Evolutionary conservation across 192 early-diverging fungal species (phyloP), one percentile per base, ranked within the genome.

Genomic region (Coemansia sp.): DNA sequence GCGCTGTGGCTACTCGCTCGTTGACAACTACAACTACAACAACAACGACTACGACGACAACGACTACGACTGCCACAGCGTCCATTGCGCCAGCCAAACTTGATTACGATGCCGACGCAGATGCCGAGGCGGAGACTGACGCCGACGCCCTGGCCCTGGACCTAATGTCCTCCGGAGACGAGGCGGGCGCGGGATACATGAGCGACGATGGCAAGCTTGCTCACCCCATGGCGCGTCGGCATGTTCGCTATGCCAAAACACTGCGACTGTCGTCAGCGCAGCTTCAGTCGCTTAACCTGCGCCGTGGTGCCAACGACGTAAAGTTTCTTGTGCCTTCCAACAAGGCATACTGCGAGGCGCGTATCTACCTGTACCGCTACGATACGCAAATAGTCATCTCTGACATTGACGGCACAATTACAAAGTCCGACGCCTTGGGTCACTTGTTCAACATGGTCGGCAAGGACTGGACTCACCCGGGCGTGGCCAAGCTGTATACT

Each of bases 331-430:
- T 99, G 5, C 81, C 85, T 11, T 92, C 94, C 16, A 95, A 66
- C 91, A 95, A 74, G 36, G 78, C 79, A 2, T 83, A 83, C 47
- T 95, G 95, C 73, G 84, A 90, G 34, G 91, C 95, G 40, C 94
- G 94, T 68, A 91, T 98, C 64, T 99, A 94, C 68, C 85, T 94
- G 61, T 97, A 93, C 91, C 87, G 91, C 62, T 74, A 91, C 74
- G 86, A 94, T 76, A 88, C 91, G 40, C 86, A 92, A 39, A 89
- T 99, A 20, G 96, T 99, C 4, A 97, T 99, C 71, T 97, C 95
- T 0, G 97, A 99, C 74, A 95, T 99, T 63, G 97, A 99, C 77
- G 97, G 97, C 5, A 99, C 97, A 5, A 99, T 99, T 69, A 99
- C 97, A 47, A 97, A 97, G 84, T 97, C 95, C 0, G 97, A 99